Evolutionary conservation across 352 stramenopile species (phyloP).

Genomic region (Globisporangium heterothallicum): DNA sequence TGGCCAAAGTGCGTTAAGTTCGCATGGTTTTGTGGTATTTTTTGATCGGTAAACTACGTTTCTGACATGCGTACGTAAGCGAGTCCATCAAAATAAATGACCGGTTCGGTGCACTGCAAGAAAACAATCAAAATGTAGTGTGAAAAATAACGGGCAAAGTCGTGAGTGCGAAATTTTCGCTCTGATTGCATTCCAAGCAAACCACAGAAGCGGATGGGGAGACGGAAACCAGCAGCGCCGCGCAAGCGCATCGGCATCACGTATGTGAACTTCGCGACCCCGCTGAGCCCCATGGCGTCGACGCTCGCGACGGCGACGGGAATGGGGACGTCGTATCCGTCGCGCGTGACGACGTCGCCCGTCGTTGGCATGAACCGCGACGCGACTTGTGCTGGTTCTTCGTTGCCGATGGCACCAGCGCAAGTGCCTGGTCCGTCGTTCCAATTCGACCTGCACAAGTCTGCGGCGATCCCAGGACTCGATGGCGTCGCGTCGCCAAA

Average conservation of each 20-base stretch:
- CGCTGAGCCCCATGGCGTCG: constrained; percentile 2
- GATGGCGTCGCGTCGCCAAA: not conserved
- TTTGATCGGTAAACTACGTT: too few relatives aligned
- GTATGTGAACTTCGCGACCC: constrained; percentile 5
- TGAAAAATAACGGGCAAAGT: not conserved
- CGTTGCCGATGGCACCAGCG: not conserved
- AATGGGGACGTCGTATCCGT: not conserved
- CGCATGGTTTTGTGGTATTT: not conserved
- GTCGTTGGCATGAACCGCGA: not conserved
- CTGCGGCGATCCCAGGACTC: not conserved
- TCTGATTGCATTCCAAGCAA: too few relatives aligned
- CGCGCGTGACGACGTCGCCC: not conserved
- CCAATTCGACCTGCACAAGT: not conserved
- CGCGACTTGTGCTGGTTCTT: not conserved
- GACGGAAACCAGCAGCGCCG: constrained; percentile 28
- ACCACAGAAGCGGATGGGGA: constrained; percentile 20
- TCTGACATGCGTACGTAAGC: too few relatives aligned
- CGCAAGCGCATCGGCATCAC: constrained; percentile 21
- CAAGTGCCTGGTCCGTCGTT: not conserved
- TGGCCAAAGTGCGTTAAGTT: not conserved
- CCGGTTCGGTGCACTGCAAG: not conserved
- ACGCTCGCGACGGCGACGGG: not conserved
- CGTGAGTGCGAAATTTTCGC: too few relatives aligned
- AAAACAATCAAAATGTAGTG: too few relatives aligned
- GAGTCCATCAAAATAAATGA: not conserved